Percentiles rank a stretch among this genome's conserved stretches.
Evolutionary conservation across 2,329 filamentous ascomycete genomes (phyloP).

Genomic region (Thermoascus crustaceus): DNA sequence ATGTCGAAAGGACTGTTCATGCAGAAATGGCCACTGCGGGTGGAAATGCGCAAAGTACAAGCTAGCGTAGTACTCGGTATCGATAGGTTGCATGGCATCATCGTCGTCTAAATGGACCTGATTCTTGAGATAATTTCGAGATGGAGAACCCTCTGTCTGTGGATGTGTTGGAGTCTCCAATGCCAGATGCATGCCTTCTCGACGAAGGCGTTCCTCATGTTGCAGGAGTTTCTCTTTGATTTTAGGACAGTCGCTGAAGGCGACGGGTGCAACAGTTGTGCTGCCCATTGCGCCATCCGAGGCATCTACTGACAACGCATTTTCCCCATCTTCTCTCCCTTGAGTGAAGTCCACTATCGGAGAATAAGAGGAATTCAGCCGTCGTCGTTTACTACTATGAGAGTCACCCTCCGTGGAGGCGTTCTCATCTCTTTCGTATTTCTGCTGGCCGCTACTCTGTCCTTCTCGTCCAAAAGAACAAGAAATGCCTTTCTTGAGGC

Average conservation of each 20-base stretch:
- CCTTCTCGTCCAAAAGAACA: slow-evolving; percentile 9
- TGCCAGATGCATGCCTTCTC: background rate
- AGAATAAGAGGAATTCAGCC: too few relatives aligned
- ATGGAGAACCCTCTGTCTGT: background rate
- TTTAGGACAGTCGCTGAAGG: background rate
- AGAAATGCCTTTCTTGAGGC: slow-evolving; percentile 4
- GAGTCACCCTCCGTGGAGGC: too few relatives aligned
- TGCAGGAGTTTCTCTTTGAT: background rate
- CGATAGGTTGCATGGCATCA: slow-evolving; percentile 3
- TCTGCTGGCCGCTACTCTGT: background rate
- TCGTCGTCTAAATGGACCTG: background rate
- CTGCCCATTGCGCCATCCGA: too few relatives aligned
- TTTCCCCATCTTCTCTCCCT: too few relatives aligned
- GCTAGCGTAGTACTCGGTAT: slow-evolving; percentile 12
- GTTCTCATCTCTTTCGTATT: too few relatives aligned
- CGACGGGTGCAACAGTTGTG: too few relatives aligned
- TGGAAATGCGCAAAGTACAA: slow-evolving; percentile 22
- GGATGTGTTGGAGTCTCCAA: background rate
- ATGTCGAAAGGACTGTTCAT: slow-evolving; percentile 14
- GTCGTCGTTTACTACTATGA: too few relatives aligned
- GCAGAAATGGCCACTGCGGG: slow-evolving; percentile 22
- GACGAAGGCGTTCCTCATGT: background rate
- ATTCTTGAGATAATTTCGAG: background rate
- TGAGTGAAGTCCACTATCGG: too few relatives aligned
- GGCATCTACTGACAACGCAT: too few relatives aligned